phyloP scores from a whole-genome alignment of 1,284 basidiomycete genomes.

The Papiliotrema laurentii region DNA sequence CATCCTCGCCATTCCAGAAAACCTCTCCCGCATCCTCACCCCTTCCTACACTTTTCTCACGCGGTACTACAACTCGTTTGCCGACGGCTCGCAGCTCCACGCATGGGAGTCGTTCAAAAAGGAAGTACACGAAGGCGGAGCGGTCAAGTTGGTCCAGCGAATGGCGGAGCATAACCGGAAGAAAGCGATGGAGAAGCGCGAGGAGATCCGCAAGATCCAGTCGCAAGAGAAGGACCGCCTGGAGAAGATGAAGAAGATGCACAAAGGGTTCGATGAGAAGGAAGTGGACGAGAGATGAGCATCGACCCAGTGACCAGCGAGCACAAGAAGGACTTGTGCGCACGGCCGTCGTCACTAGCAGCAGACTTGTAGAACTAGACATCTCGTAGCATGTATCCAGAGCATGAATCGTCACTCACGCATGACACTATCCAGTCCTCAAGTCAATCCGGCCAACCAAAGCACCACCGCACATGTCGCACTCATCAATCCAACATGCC shows the following conservation, averaged over 20 bases:
- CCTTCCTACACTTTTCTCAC: constrained; percentile 27
- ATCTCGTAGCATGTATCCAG: too few species aligned
- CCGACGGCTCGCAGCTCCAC: constrained; percentile 31
- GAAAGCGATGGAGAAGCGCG: constrained; percentile 16
- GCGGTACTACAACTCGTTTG: constrained; percentile 23
- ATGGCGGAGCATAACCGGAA: constrained; percentile 19
- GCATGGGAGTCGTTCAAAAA: constrained; percentile 13
- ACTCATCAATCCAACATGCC: too few species aligned
- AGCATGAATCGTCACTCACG: too few species aligned
- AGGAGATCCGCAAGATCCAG: constrained; percentile 17
- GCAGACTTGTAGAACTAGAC: too few species aligned
- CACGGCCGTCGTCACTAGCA: too few species aligned
- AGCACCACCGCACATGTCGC: too few species aligned
- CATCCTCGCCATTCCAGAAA: constrained; percentile 22
- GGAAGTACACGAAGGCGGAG: constrained; percentile 21
- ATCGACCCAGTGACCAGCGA: too few species aligned
- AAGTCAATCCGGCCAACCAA: too few species aligned
- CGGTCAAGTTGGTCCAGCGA: constrained; percentile 22
- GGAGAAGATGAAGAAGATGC: constrained; percentile 58
- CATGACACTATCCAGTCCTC: too few species aligned
- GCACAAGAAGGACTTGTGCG: too few species aligned
- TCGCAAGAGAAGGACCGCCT: constrained; percentile 11
- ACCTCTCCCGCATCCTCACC: constrained; percentile 16
- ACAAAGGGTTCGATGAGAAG: constrained; percentile 58
- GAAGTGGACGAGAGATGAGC: too few species aligned